Evolutionary conservation across 1,284 basidiomycete genomes (phyloP).

Genomic region (Cystobasidiaceae sp.): DNA sequence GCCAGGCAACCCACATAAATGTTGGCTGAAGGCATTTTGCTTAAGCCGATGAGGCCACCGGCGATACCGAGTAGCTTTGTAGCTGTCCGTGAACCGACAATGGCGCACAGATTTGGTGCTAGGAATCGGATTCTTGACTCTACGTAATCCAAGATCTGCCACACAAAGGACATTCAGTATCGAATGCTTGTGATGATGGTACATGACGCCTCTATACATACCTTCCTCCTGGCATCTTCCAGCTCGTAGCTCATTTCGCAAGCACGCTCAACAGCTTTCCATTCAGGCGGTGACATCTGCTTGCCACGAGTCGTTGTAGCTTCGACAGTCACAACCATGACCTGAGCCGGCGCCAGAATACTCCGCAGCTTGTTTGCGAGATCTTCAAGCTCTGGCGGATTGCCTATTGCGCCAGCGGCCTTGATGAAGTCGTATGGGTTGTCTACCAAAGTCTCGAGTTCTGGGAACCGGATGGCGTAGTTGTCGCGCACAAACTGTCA

Average conservation of each 20-base stretch:
- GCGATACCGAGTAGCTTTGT: constrained; percentile 97
- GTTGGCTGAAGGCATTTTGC: constrained; percentile 93
- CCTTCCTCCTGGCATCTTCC: constrained; percentile 80
- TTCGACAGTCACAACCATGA: constrained; percentile 93
- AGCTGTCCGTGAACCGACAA: constrained; percentile 95
- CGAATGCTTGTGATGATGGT: not conserved
- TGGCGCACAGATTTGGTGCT: constrained; percentile 94
- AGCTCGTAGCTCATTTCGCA: constrained; percentile 81
- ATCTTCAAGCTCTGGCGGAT: constrained; percentile 63
- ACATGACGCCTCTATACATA: constrained; percentile 44
- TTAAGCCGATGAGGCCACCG: constrained; percentile 81
- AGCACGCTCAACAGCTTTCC: constrained; percentile 74
- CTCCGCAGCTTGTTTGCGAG: constrained; percentile 72
- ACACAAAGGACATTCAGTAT: not conserved
- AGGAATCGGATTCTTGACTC: constrained; percentile 97
- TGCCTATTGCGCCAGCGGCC: constrained; percentile 81
- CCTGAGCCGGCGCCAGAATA: constrained; percentile 80
- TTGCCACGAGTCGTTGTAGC: constrained; percentile 84
- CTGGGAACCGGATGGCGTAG: constrained; percentile 91
- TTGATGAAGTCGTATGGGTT: constrained; percentile 90
- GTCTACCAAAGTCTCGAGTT: constrained; percentile 87
- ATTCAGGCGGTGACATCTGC: constrained; percentile 63
- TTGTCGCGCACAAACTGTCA: constrained; percentile 92
- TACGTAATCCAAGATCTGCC: constrained; percentile 95
- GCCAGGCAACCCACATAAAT: constrained; percentile 64